phyloP scores from a whole-genome alignment of 2,329 filamentous ascomycete species.

The Parascedosporium putredinis region DNA sequence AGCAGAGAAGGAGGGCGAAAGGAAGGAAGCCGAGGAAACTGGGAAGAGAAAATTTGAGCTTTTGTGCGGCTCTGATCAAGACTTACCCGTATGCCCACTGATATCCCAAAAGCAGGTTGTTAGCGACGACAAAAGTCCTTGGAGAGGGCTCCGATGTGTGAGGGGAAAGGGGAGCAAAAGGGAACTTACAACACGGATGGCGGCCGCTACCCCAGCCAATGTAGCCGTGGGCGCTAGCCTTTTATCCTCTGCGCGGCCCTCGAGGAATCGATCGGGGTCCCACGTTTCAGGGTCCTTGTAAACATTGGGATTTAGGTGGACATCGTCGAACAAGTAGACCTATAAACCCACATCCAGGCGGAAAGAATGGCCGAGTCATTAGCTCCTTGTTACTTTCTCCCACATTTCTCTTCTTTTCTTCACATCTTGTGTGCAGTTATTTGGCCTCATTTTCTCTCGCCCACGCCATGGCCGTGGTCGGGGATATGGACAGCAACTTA shows the following conservation, averaged over 20 bases:
- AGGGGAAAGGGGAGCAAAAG: background rate
- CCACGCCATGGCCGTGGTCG: no score
- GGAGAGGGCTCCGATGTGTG: background rate
- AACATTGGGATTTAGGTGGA: constrained; percentile 34
- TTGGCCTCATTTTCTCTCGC: no score
- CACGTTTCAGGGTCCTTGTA: constrained; percentile 37
- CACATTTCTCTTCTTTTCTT: no score
- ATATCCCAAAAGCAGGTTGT: no score
- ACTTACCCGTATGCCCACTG: constrained; percentile 10
- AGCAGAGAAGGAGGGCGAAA: no score
- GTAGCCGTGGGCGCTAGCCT: constrained; percentile 16
- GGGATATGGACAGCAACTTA: no score
- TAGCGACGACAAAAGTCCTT: background rate
- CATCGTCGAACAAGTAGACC: constrained; percentile 34
- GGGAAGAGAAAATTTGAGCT: background rate
- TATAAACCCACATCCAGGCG: constrained; percentile 9
- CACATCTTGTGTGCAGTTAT: no score
- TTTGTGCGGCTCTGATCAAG: background rate
- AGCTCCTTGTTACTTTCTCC: no score
- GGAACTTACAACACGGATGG: constrained; percentile 24
- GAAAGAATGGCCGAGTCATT: no score
- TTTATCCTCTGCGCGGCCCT: constrained; percentile 34
- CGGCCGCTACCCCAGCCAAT: constrained; percentile 26
- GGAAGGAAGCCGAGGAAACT: background rate
- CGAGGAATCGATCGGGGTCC: constrained; percentile 39